A percentile compares a stretch with the other conserved stretches of the same genome.
phyloP scores from a whole-genome alignment of 495 filamentous ascomycete genomes.

The Viridothelium virens region DNA sequence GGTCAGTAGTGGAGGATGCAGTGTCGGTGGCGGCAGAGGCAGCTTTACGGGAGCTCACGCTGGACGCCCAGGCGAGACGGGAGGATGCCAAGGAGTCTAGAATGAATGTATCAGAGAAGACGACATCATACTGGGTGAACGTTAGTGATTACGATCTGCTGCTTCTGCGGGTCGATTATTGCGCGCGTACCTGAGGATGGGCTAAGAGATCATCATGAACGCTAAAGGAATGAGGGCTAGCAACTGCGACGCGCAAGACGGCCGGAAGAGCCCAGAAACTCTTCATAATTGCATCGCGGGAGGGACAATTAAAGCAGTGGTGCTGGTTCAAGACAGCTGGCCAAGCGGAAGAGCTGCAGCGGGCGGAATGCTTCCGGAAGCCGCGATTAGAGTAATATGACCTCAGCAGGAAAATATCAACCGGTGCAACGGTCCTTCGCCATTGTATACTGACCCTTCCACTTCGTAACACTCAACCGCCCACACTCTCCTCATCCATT shows the following conservation, averaged over 20 bases:
- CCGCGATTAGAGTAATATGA: background rate
- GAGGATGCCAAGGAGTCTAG: conserved; percentile 59
- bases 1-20: conserved; percentile 31
- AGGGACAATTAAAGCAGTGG: too few species aligned
- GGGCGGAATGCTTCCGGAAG: background rate
- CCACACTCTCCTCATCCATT: too few species aligned
- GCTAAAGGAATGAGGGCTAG: conserved; percentile 57
- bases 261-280: conserved; percentile 37
- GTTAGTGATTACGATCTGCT: conserved; percentile 15
- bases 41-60: conserved; percentile 11
- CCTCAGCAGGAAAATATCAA: background rate
- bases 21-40: conserved; percentile 23
- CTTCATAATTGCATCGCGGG: conserved; percentile 25
- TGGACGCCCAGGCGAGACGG: conserved; percentile 27
- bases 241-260: conserved; percentile 39
- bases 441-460: too few species aligned
- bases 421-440: too few species aligned
- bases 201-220: conserved; percentile 88
- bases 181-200: conserved; percentile 67
- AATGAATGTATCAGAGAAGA: conserved; percentile 67
- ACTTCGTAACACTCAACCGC: too few species aligned
- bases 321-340: conserved; percentile 4
- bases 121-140: conserved; percentile 63
- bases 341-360: conserved; percentile 10
- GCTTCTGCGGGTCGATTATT: background rate